Evolutionary conservation across 768 basidiomycete species (phyloP).

Genomic region (Naganishia friedmannii): DNA sequence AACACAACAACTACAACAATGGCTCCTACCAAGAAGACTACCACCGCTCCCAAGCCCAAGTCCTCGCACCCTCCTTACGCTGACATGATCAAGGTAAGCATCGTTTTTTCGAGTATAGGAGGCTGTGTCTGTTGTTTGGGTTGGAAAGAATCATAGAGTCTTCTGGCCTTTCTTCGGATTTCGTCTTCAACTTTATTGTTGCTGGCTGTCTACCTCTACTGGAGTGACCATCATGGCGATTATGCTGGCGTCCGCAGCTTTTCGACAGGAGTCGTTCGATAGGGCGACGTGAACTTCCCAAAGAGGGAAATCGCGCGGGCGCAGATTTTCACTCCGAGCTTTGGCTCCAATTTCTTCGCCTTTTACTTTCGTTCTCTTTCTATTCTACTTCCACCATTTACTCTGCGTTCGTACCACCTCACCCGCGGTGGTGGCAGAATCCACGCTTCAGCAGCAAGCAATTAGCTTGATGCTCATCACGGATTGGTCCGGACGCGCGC

Average conservation of each 20-base stretch:
- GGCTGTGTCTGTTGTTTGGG: constrained; percentile 6
- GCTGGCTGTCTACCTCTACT: constrained; percentile 3
- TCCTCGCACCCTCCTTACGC: constrained; percentile 59
- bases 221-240: constrained; percentile 1
- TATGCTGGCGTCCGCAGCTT: not conserved
- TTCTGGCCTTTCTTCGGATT: constrained; percentile 8
- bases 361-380: not conserved
- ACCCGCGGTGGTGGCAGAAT: not conserved
- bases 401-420: not conserved
- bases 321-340: constrained; percentile 19
- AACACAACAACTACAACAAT: constrained; percentile 40
- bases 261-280: constrained; percentile 13
- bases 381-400: not conserved
- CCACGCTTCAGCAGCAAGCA: not conserved
- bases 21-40: constrained; percentile 46
- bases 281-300: constrained; percentile 22
- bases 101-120: constrained; percentile 25
- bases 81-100: constrained; percentile 56
- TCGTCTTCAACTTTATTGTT: not conserved
- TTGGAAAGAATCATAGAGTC: not conserved
- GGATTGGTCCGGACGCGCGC: constrained; percentile 20
- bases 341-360: constrained; percentile 3
- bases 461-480: not conserved
- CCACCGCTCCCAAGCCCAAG: constrained; percentile 49
- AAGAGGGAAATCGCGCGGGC: constrained; percentile 27